Conservation (phyloP, 2,329 filamentous ascomycete species). For the Colletotrichum incanum region DNA sequence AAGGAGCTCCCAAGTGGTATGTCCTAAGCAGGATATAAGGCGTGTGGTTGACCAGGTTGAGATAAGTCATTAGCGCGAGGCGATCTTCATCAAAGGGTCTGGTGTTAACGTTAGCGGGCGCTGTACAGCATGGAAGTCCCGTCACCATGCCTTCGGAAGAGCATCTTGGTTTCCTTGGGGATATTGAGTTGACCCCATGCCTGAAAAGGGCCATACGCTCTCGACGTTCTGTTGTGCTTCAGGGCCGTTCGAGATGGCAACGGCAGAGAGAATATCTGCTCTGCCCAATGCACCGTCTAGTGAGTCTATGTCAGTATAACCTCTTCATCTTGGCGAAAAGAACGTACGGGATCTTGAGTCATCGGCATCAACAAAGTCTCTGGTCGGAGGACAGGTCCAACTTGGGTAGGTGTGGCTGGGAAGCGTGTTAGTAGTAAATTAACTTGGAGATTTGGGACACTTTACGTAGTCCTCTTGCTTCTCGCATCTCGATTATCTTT, state of each 20-base stretch:
- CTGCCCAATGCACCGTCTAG: constrained; percentile 72
- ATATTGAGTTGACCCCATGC: constrained; percentile 62
- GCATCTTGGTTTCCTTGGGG: constrained; percentile 63
- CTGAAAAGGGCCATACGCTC: constrained; percentile 62
- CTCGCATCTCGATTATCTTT: constrained; percentile 67
- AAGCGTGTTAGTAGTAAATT: neutral
- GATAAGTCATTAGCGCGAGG: constrained; percentile 68
- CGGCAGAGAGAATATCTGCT: constrained; percentile 71
- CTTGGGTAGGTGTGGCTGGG: constrained; percentile 55
- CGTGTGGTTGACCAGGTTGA: constrained; percentile 59
- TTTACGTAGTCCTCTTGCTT: constrained; percentile 67
- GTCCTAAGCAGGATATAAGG: constrained; percentile 66
- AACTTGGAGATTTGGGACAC: constrained; percentile 44
- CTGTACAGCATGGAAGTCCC: constrained; percentile 9
- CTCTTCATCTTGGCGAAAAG: neutral
- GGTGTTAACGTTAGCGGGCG: neutral
- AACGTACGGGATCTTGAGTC: constrained; percentile 46
- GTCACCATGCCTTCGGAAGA: constrained; percentile 67
- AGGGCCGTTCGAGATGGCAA: constrained; percentile 67
- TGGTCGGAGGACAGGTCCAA: constrained; percentile 53
- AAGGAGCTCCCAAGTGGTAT: constrained; percentile 56
- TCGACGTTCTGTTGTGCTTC: constrained; percentile 57
- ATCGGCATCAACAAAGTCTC: constrained; percentile 49
- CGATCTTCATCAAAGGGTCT: constrained; percentile 58
- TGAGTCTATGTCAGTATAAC: neutral